These are phyloP conservation scores for Triticum aestivum DNA, from an alignment of 176 grass and related monocot species.

Conservation along the genomic window IWGSC_CS_RefSeq_v2.1 NC_057795.1:1511737-1512236, in stretches of 20 bases:
- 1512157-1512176: slow-evolving; percentile 47
- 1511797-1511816: neutral
- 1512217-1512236: slow-evolving; percentile 64
- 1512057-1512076: slow-evolving; percentile 74
- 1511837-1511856: slow-evolving; percentile 58
- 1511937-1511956: slow-evolving; percentile 62
- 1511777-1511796: neutral
- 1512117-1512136: slow-evolving; percentile 57
- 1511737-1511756: slow-evolving; percentile 64
- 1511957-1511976: slow-evolving; percentile 14
- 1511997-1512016: neutral
- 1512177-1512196: slow-evolving; percentile 45
- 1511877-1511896: slow-evolving; percentile 61
- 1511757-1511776: slow-evolving; percentile 64
- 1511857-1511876: slow-evolving; percentile 44
- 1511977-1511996: neutral
- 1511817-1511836: neutral
- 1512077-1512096: slow-evolving; percentile 34
- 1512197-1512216: slow-evolving; percentile 43
- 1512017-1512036: slow-evolving; percentile 50
- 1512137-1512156: slow-evolving; percentile 25
- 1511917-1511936: slow-evolving; percentile 72
- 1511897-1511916: slow-evolving; percentile 54
- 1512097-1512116: slow-evolving; percentile 30
- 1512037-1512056: slow-evolving; percentile 66